Evolutionary conservation across 2,329 filamentous ascomycete genomes (phyloP).

Genomic region (Ophiostoma populinum): DNA sequence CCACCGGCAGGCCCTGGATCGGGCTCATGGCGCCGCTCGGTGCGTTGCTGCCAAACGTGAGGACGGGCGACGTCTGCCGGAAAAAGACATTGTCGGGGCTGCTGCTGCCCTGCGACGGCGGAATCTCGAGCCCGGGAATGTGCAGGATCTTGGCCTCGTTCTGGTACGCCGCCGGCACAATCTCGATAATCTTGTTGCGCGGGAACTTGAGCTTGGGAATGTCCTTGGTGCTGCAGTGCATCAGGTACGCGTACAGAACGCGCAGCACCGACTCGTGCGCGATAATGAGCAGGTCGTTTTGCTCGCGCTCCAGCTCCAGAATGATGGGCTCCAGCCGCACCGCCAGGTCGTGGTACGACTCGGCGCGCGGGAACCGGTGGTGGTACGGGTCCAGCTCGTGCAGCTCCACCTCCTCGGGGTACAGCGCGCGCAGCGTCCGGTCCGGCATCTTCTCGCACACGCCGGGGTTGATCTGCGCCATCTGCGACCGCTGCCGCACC

Average conservation of each 20-base stretch:
- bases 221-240: conserved; percentile 92
- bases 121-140: conserved; percentile 46
- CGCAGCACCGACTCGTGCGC: conserved; percentile 95
- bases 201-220: conserved; percentile 90
- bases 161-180: conserved; percentile 93
- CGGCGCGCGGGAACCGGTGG: conserved; percentile 84
- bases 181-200: conserved; percentile 94
- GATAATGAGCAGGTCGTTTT: conserved; percentile 95
- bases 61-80: conserved; percentile 56
- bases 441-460: conserved; percentile 92
- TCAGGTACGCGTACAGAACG: conserved; percentile 91
- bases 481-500: conserved; percentile 80
- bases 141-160: conserved; percentile 85
- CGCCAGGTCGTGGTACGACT: conserved; percentile 98
- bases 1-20: conserved; percentile 30
- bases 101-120: conserved; percentile 6
- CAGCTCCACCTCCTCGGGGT: conserved; percentile 80
- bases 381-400: conserved; percentile 93
- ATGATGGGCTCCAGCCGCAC: conserved; percentile 96
- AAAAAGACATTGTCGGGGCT: conserved; percentile 18
- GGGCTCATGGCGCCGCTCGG: conserved; percentile 24
- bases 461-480: conserved; percentile 94
- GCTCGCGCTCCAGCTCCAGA: conserved; percentile 86
- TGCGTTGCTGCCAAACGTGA: conserved; percentile 62
- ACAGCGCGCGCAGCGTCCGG: conserved; percentile 58